These are phyloP conservation scores for Tylopilus intermedius DNA, from an alignment of 768 basidiomycete genomes.

Conservation along the genomic window DNA sequence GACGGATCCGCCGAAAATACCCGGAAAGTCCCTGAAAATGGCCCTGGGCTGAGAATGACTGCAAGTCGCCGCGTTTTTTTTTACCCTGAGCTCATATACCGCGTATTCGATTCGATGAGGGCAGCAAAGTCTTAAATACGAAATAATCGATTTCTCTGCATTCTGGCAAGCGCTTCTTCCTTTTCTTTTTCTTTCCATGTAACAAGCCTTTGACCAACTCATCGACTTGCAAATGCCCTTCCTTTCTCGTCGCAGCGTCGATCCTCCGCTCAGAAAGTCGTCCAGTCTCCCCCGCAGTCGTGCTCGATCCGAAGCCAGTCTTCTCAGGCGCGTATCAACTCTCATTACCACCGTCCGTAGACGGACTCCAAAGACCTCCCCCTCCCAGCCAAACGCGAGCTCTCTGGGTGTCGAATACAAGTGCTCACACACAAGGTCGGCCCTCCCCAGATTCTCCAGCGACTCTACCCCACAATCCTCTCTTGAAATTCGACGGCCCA, in stretches of 20 bases:
- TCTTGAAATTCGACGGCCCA: conserved; percentile 31
- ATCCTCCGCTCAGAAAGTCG: conserved; percentile 13
- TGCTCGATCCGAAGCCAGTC: conserved; percentile 23
- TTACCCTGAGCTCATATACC: conserved; percentile 6
- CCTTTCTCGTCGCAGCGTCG: conserved; percentile 27
- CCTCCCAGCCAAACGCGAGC: conserved; percentile 1
- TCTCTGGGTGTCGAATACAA: conserved; percentile 17
- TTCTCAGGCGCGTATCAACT: conserved; percentile 27
- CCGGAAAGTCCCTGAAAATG: conserved; percentile 17
- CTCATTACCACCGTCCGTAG: conserved; percentile 24
- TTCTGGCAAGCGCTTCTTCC: neutral
- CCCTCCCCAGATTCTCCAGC: conserved; percentile 23
- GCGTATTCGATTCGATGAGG: conserved; percentile 17
- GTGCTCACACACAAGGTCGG: conserved; percentile 7
- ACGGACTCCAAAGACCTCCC: conserved; percentile 13
- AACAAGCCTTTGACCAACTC: conserved; percentile 1
- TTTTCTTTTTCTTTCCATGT: conserved; percentile 15
- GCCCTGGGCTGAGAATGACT: conserved; percentile 2
- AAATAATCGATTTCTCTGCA: conserved; percentile 14
- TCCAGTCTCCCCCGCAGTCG: conserved; percentile 13
- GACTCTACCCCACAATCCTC: conserved; percentile 21
- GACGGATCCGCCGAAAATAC: neutral
- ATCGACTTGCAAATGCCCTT: conserved; percentile 20
- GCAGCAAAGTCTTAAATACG: conserved; percentile 14
- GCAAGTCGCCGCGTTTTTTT: conserved; percentile 1